Base-by-base conservation (phyloP, 805 yeast species). In the Metschnikowia picachoensis region DNA sequence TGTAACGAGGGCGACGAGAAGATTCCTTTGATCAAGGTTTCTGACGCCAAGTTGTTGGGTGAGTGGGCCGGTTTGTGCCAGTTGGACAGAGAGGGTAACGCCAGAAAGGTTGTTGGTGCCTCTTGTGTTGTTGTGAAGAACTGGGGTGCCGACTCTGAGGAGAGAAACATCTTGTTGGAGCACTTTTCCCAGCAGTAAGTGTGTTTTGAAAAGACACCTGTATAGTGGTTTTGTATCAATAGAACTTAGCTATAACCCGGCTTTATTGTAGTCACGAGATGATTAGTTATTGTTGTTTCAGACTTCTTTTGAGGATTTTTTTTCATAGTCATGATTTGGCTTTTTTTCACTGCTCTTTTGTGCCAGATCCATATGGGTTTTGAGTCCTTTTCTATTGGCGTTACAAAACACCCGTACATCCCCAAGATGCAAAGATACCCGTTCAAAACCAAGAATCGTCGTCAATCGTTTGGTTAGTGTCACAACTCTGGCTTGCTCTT, bases 21-120 rank as follows among this genome's bases (percentile, higher is more conserved):
- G 80, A 89, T 92, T 64, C 98, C 99, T 68, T 82, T 94, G 77
- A 87, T 94, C 86, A 94, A 94, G 87, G 98, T 94, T 66, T 87
- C 98, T 66, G 99, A 94, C 73, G 97, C 98, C 72, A 94, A 94
- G 86, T 87, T 89, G 82, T 85, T 94, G 73, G 99, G 99, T 84
- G 98, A 94, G 83, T 94, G 99, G 99, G 98, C 98, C 70, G 99
- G 99, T 87, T 83, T 94, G 66, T 94, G 97, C 82, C 89, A 90
- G 80, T 85, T 92, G 69, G 98, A 94, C 95, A 89, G 97, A 80
- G 98, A 94, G 69, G 99, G 99, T 80, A 90, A 92, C 83, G 97
- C 98, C 79, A 90, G 97, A 84, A 94, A 94, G 89, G 98, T 94
- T 68, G 99, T 94, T 74, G 99, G 99, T 80, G 95, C 97, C 78